Evolutionary conservation across 257 asterid genomes (phyloP).

Genomic region (Przewalskia tangutica): DNA sequence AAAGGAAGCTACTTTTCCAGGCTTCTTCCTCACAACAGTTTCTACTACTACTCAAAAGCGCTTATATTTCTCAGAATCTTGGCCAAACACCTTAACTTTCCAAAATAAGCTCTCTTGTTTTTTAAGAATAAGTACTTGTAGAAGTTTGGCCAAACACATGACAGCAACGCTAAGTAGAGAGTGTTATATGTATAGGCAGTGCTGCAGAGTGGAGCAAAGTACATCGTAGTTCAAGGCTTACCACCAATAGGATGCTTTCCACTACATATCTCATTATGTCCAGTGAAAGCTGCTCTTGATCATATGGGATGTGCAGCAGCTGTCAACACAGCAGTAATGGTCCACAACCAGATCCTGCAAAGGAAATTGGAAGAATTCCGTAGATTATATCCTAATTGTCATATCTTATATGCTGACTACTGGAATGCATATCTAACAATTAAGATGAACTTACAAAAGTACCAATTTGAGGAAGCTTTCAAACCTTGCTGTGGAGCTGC

Average conservation of each 20-base stretch:
- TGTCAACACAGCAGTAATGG: conserved; percentile 21
- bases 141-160: background rate
- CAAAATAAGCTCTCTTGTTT: background rate
- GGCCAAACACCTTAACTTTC: background rate
- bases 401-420: conserved; percentile 29
- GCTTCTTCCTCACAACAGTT: background rate
- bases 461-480: conserved; percentile 28
- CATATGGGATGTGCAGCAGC: conserved; percentile 27
- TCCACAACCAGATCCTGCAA: conserved; percentile 35
- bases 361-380: conserved; percentile 9
- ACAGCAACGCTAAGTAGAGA: background rate
- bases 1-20: background rate
- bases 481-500: conserved; percentile 30
- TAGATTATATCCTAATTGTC: conserved; percentile 14
- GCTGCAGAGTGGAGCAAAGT: conserved; percentile 27
- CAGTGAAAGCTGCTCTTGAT: conserved; percentile 7
- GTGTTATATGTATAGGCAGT: conserved; percentile 11
- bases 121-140: background rate
- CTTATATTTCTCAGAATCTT: background rate
- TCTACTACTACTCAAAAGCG: background rate
- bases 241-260: conserved; percentile 53
- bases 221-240: conserved; percentile 33
- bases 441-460: conserved; percentile 19
- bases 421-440: conserved; percentile 33
- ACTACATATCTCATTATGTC: conserved; percentile 11